Evolutionary conservation across 2,329 filamentous ascomycete species (phyloP).

Genomic region (Fusarium longipes): DNA sequence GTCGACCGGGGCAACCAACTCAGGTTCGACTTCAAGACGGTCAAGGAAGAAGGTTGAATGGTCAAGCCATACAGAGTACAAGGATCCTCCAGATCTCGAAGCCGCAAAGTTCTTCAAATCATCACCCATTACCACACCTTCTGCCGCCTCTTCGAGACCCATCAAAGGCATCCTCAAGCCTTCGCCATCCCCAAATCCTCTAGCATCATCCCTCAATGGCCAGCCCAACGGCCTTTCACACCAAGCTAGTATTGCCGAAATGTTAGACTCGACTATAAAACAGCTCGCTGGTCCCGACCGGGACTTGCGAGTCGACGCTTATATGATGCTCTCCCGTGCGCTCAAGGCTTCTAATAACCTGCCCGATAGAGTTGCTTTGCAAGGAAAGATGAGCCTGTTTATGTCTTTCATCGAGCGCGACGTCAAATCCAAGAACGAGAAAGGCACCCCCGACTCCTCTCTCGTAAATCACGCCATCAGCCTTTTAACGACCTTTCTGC

Average conservation of each 20-base stretch:
- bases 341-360: conserved; percentile 85
- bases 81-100: conserved; percentile 60
- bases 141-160: conserved; percentile 58
- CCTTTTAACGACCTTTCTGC: conserved; percentile 80
- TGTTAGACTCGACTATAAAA: conserved; percentile 86
- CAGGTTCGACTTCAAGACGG: conserved; percentile 58
- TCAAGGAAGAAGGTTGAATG: conserved; percentile 68
- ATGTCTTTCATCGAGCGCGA: conserved; percentile 88
- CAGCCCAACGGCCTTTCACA: conserved; percentile 54
- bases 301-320: conserved; percentile 83
- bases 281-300: conserved; percentile 81
- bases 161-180: conserved; percentile 83
- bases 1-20: conserved; percentile 55
- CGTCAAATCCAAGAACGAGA: conserved; percentile 69
- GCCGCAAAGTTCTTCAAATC: conserved; percentile 53
- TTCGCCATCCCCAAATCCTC: conserved; percentile 61
- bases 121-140: conserved; percentile 55
- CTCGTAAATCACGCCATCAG: conserved; percentile 82
- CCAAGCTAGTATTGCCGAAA: conserved; percentile 73
- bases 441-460: conserved; percentile 71
- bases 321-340: conserved; percentile 79
- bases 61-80: conserved; percentile 67
- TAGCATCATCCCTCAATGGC: conserved; percentile 55
- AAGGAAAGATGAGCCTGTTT: conserved; percentile 80
- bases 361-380: conserved; percentile 77